Evolutionary conservation across 2,329 filamentous ascomycete species (phyloP), one percentile per base, ranked within the genome.

Genomic region (Penicillium crustosum): DNA sequence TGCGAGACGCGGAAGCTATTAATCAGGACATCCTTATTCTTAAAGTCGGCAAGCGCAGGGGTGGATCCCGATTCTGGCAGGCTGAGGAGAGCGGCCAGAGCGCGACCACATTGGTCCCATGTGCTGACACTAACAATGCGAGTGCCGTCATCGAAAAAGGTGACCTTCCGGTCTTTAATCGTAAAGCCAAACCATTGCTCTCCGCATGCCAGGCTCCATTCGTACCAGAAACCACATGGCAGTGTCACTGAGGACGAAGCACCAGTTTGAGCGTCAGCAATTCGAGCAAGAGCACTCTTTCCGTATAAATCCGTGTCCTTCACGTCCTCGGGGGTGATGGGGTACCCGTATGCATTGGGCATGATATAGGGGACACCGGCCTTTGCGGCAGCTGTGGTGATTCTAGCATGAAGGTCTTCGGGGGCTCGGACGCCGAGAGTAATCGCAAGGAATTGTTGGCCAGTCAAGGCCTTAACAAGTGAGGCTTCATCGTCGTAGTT

Each of bases 1-100:
- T 90, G 88, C 47, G 73, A 84, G 57, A 86, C 66, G 12, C 73
- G 68, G 72, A 88, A 89, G 55, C 82, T 86, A 3, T 75, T 77
- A 27, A 86, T 69, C 61, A 76, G 82, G 1, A 86, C 66, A 0
- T 70, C 61, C 35, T 77, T 76, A 69, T 86, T 83, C 41, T 55
- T 55, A 33, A 59, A 68, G 17, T 59, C 53, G 6, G 49, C 50
- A 33, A 68, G 43, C 4, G 60, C 25, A 68, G 73, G 68, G 75
- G 82, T 53, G 70, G 63, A 7, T 8, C 75, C 21, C 82, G 61
- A 31, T 72, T 74, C 6, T 59, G 63, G 42, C 68, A 86, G 71
- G 35, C 68, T 80, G 2, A 86, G 68, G 4, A 86, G 71, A 23
- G 64, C 70, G 0, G 83, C 83, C 3, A 86, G 73, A 0, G 82